Evolutionary conservation across 768 basidiomycete genomes (phyloP), one percentile per base, ranked within the genome.

Genomic region (Podaxis sp.): DNA sequence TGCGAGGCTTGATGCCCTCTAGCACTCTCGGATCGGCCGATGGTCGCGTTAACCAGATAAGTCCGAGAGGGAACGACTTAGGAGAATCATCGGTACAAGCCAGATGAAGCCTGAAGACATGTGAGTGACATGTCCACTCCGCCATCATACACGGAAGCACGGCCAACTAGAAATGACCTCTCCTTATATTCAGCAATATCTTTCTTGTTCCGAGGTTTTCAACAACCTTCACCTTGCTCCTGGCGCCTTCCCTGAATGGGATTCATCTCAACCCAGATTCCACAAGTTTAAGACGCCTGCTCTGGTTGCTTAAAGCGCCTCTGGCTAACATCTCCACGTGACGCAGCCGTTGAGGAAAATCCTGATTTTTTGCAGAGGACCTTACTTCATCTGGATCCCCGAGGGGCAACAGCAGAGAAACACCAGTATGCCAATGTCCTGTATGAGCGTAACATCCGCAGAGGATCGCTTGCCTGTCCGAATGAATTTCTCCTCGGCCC

Each of bases 141-240:
- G 22, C 49, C 24, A 4, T 6, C 19, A 24, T 27, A 15, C 8
- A n/a, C 15, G 4, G 15, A 19, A 43, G 7, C 36, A 55, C 37
- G 17, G n/a, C 36, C n/a, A 19, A 15, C 8, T 27, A 36, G 13
- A 38, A 55, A 11, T 37, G 36, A 12, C 13, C 7, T 40, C 11
- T 11, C 3, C 55, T 43, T 2, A 37, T 25, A 17, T 6, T 33
- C 24, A 25, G 12, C 36, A 17, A 46, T 57, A 46, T 43, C 55
- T 57, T 57, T n/a, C 13, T 29, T 27, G 7, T 46, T 43, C 41
- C 55, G 55, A 57, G 41, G 55, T 46, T 57, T 43, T 11, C n/a
- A 25, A 15, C 24, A 43, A 57, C 17, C 19, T 46, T 17, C 25
- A 17, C 55, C 40, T 43, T 57, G 25, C 24, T 56, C 55, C 55